Percentiles rank a stretch among this genome's conserved stretches.
These are phyloP conservation scores for Eucommia ulmoides DNA, from an alignment of 257 asterid genomes.

Conservation along the genomic window DNA sequence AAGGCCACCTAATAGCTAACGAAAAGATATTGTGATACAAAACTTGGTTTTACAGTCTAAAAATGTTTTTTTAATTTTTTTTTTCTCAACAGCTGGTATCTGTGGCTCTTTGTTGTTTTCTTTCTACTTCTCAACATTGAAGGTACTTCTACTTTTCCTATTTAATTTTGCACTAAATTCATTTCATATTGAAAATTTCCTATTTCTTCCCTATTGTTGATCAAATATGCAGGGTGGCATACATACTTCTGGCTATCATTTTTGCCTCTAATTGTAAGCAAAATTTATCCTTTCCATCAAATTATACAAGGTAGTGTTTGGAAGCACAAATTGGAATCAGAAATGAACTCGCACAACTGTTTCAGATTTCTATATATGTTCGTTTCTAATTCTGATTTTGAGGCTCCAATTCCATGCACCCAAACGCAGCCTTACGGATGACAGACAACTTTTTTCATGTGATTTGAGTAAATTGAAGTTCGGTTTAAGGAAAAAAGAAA, in stretches of 20 bases:
- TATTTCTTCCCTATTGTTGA: constrained; percentile 1
- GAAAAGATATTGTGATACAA: background rate
- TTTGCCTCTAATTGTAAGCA: constrained; percentile 64
- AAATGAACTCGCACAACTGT: background rate
- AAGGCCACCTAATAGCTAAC: no score
- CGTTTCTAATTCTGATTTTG: background rate
- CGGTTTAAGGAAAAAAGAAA: background rate
- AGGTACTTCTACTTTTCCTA: constrained; percentile 29
- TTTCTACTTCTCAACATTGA: constrained; percentile 68
- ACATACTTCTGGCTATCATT: constrained; percentile 83
- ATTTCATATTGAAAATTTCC: background rate
- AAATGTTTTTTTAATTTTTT: constrained; percentile 6
- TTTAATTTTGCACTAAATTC: background rate
- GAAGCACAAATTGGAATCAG: background rate
- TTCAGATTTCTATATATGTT: background rate
- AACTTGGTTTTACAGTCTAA: background rate
- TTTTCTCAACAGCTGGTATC: constrained; percentile 59
- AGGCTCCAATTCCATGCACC: background rate
- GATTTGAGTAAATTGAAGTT: no score
- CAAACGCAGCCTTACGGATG: background rate
- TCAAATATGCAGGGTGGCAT: constrained; percentile 72
- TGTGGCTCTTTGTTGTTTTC: constrained; percentile 78
- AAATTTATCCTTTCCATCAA: background rate
- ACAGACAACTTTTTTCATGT: background rate
- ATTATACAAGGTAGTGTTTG: background rate